phyloP scores from a whole-genome alignment of 331 rosid species.

The Malus hybrid region DNA sequence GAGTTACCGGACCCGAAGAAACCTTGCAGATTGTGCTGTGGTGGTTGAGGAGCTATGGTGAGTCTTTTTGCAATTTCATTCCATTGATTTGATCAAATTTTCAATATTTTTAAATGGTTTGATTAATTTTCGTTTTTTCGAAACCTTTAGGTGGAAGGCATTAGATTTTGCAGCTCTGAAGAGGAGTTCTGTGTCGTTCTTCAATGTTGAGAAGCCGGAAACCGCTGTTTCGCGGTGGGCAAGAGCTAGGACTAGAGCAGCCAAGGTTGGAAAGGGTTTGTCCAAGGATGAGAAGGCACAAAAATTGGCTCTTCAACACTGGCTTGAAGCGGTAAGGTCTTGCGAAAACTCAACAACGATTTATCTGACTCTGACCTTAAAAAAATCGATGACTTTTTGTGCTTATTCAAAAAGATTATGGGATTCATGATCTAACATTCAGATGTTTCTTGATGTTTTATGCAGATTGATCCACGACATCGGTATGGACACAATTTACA shows the following conservation, averaged over 20 bases:
- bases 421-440: not conserved
- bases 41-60: constrained; percentile 90
- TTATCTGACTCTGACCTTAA: not conserved
- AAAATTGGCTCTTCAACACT: constrained; percentile 87
- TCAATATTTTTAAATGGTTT: not conserved
- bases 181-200: constrained; percentile 73
- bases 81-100: not conserved
- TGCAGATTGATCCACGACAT: constrained; percentile 94
- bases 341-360: not conserved
- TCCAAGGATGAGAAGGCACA: constrained; percentile 95
- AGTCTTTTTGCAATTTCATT: constrained; percentile 9
- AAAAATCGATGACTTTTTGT: not conserved
- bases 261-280: constrained; percentile 97
- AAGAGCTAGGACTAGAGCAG: constrained; percentile 85
- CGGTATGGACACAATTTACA: constrained; percentile 96
- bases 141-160: constrained; percentile 75
- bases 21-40: constrained; percentile 96
- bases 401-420: not conserved
- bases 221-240: constrained; percentile 87
- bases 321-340: constrained; percentile 95
- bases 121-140: constrained; percentile 3
- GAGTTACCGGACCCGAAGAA: constrained; percentile 84
- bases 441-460: not conserved
- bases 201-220: constrained; percentile 62
- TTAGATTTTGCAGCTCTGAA: constrained; percentile 68